Conservation (phyloP, 345 rosid genomes). For the Aquilaria yunnanensis region DNA sequence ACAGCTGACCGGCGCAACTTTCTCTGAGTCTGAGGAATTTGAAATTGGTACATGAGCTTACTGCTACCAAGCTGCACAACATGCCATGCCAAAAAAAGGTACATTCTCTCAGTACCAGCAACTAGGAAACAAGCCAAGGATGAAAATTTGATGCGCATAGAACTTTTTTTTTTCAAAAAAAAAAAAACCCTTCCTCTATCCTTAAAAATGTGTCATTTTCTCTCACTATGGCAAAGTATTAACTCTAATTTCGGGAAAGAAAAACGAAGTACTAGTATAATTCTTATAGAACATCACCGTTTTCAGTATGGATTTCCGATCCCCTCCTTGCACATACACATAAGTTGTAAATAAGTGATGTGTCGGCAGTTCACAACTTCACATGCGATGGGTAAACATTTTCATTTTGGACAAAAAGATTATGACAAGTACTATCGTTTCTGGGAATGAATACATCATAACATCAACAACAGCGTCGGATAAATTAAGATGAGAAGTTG, state of each 20-base stretch:
- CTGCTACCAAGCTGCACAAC: conserved; percentile 32
- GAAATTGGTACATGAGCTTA: conserved; percentile 26
- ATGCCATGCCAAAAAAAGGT: not conserved
- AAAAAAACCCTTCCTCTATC: not conserved
- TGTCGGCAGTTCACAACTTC: not conserved
- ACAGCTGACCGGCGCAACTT: conserved; percentile 23
- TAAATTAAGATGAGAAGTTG: not conserved
- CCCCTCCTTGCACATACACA: too few relatives aligned
- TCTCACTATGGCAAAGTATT: not conserved
- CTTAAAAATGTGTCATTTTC: not conserved
- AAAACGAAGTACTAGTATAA: too few relatives aligned
- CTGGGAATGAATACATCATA: not conserved
- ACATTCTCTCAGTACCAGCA: not conserved
- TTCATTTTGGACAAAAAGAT: not conserved
- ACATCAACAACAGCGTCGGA: not conserved
- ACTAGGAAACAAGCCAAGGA: not conserved
- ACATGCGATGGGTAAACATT: not conserved
- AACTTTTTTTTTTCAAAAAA: not conserved
- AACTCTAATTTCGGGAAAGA: too few relatives aligned
- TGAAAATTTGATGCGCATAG: not conserved
- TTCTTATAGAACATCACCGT: too few relatives aligned
- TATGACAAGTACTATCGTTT: too few relatives aligned
- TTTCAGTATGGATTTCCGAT: too few relatives aligned
- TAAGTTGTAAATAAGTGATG: not conserved
- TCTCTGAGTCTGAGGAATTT: conserved; percentile 22